Evolutionary conservation across 148 eudicot species (phyloP).

Genomic region (Linanthus parryae): DNA sequence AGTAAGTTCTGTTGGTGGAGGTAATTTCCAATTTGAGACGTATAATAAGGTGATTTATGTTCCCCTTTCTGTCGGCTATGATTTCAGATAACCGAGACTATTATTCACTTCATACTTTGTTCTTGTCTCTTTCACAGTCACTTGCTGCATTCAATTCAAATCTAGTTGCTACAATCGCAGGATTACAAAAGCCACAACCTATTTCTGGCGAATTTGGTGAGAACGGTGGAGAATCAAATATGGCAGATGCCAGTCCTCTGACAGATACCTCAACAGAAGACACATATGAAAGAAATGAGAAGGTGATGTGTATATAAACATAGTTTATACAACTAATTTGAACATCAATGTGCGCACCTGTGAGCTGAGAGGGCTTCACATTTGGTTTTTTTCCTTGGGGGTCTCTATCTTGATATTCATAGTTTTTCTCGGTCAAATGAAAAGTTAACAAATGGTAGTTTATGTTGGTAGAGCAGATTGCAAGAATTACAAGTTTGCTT

Average conservation of each 20-base stretch:
- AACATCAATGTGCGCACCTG: too few species aligned
- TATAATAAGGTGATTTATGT: conserved; percentile 48
- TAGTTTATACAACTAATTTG: too few species aligned
- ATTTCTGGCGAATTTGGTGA: conserved; percentile 39
- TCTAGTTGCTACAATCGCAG: conserved; percentile 17
- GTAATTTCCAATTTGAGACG: conserved; percentile 53
- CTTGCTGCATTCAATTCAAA: conserved; percentile 22
- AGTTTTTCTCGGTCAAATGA: too few species aligned
- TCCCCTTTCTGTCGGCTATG: neutral
- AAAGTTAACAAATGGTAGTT: too few species aligned
- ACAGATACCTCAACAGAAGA: conserved; percentile 82
- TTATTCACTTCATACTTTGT: neutral
- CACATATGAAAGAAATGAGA: conserved; percentile 59
- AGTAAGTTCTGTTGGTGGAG: conserved; percentile 33
- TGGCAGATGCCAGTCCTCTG: conserved; percentile 74
- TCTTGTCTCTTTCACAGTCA: conserved; percentile 12
- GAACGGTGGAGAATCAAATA: conserved; percentile 68
- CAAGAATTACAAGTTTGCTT: too few species aligned
- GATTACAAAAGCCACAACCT: conserved; percentile 36
- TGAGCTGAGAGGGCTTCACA: too few species aligned
- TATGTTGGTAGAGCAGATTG: too few species aligned
- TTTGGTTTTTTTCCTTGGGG: too few species aligned
- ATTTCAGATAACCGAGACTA: neutral
- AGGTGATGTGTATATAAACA: conserved; percentile 25
- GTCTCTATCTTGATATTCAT: too few species aligned